A percentile compares a stretch with the other conserved stretches of the same genome.
phyloP scores from a whole-genome alignment of 106 monocot species.

The Platanthera guangdongensis region DNA sequence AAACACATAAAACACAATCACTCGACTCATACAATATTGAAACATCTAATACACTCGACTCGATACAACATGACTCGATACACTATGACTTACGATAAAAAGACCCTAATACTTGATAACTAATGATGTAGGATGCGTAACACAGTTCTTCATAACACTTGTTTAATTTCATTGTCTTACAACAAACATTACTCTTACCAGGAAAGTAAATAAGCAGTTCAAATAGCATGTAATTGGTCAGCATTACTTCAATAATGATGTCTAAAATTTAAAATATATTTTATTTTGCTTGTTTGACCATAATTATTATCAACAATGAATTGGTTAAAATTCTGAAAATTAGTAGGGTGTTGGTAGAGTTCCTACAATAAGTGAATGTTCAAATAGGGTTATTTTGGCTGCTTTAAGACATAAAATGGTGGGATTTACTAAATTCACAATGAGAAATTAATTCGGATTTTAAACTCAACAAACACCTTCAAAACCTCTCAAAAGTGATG shows the following conservation, averaged over 20 bases:
- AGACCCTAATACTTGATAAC: no score
- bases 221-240: neutral
- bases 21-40: no score
- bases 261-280: neutral
- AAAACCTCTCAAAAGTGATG: no score
- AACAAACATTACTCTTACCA: neutral
- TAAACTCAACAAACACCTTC: no score
- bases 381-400: neutral
- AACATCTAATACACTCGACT: no score
- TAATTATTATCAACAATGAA: neutral
- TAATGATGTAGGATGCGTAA: no score
- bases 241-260: neutral
- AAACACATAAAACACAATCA: no score
- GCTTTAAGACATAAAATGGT: no score
- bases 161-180: neutral
- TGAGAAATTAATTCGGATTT: no score
- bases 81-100: no score
- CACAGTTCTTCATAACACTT: neutral
- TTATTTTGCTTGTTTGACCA: neutral
- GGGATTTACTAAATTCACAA: no score
- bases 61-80: no score
- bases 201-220: neutral
- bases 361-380: neutral
- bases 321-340: neutral
- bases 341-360: neutral